Evolutionary conservation across 192 early-diverging fungal species (phyloP).

Genomic region (Lobosporangium transversale): DNA sequence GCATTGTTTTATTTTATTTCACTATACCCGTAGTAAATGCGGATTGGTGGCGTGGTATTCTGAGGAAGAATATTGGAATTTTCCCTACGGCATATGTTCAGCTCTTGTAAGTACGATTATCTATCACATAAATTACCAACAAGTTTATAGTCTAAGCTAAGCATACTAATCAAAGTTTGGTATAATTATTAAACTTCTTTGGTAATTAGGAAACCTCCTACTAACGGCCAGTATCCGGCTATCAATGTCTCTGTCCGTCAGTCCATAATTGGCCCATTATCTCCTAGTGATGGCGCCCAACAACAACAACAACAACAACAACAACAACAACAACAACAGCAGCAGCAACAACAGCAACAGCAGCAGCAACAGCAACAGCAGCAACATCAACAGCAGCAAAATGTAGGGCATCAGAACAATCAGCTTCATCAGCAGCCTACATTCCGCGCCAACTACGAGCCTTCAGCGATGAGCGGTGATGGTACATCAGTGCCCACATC

Average conservation of each 20-base stretch:
- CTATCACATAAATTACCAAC: neutral
- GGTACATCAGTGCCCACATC: neutral
- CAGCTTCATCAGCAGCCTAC: conserved; percentile 28
- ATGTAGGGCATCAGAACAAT: conserved; percentile 1
- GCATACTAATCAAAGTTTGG: neutral
- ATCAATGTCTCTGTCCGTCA: conserved; percentile 38
- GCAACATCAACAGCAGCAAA: conserved; percentile 9
- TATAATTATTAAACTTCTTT: neutral
- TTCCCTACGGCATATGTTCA: conserved; percentile 50
- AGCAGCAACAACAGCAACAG: conserved; percentile 1
- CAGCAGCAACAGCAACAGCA: conserved; percentile 9
- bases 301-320: conserved; percentile 7
- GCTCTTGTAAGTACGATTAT: conserved; percentile 17
- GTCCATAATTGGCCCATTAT: conserved; percentile 19
- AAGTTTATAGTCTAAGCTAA: neutral
- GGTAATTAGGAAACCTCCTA: conserved; percentile 24
- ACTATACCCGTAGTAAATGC: conserved; percentile 53
- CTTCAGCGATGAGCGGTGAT: neutral
- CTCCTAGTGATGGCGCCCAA: neutral
- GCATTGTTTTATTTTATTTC: no score
- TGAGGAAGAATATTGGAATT: conserved; percentile 43
- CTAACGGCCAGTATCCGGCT: conserved; percentile 23
- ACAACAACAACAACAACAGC: conserved; percentile 5
- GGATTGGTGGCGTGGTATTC: conserved; percentile 49
- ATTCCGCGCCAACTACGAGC: conserved; percentile 38